Evolutionary conservation across 2,329 filamentous ascomycete genomes (phyloP).

Genomic region (Graphium sp.): DNA sequence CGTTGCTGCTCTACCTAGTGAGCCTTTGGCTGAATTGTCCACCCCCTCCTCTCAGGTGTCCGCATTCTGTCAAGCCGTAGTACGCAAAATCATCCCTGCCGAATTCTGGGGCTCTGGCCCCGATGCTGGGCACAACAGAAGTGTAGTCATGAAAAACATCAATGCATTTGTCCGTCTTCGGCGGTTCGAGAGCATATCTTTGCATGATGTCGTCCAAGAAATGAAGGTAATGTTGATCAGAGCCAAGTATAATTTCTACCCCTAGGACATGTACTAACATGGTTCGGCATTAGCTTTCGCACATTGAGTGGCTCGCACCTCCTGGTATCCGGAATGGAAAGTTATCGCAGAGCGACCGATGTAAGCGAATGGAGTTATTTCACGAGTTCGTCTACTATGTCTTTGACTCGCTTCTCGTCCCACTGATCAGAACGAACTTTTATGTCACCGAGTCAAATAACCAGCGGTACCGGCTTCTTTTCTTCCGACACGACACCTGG

Average conservation of each 20-base stretch:
- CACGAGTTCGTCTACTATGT: constrained; percentile 80
- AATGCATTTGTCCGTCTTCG: constrained; percentile 63
- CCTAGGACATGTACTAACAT: too few relatives aligned
- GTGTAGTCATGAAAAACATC: constrained; percentile 46
- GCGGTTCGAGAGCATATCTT: constrained; percentile 62
- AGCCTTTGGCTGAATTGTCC: constrained; percentile 47
- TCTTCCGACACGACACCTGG: constrained; percentile 93
- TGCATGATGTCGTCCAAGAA: constrained; percentile 63
- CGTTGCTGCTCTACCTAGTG: background rate
- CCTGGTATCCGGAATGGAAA: constrained; percentile 30
- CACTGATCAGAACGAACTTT: constrained; percentile 73
- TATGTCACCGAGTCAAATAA: constrained; percentile 83
- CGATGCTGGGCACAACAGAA: constrained; percentile 40
- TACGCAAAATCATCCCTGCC: constrained; percentile 56
- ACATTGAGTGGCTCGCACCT: constrained; percentile 57
- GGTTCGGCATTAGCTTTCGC: constrained; percentile 43
- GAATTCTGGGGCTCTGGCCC: constrained; percentile 54
- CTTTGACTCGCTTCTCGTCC: constrained; percentile 83
- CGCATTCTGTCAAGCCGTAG: constrained; percentile 66
- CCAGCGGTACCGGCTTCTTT: constrained; percentile 71
- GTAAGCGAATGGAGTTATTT: constrained; percentile 65
- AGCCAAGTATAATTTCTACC: too few relatives aligned
- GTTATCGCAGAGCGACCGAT: constrained; percentile 51
- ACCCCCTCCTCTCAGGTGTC: constrained; percentile 56
- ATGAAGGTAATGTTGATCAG: constrained; percentile 50